Evolutionary conservation across 2,329 filamentous ascomycete species (phyloP).

Genomic region (Colletotrichum sidae): DNA sequence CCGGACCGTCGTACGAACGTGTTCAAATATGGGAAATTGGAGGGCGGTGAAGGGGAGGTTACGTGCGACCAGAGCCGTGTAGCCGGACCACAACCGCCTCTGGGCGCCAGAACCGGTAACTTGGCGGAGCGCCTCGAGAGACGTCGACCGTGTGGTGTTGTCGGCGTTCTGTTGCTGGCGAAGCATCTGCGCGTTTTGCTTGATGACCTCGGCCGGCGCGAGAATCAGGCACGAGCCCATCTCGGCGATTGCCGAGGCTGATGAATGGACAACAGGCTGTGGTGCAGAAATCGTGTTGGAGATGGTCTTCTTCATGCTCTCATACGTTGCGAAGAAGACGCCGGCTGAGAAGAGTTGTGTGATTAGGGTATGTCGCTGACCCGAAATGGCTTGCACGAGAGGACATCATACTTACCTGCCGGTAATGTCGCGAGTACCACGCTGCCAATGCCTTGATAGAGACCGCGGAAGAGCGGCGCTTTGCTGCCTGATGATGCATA

Average conservation of each 20-base stretch:
- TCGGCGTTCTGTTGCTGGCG: conserved; percentile 42
- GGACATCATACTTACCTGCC: conserved; percentile 67
- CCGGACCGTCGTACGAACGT: conserved; percentile 68
- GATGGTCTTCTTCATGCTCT: conserved; percentile 76
- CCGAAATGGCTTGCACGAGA: too few relatives aligned
- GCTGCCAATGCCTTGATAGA: conserved; percentile 90
- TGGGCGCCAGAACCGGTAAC: conserved; percentile 64
- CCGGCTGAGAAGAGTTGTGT: conserved; percentile 65
- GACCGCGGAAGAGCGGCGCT: conserved; percentile 72
- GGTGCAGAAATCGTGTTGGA: conserved; percentile 67
- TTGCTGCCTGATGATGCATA: conserved; percentile 69
- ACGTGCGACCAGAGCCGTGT: conserved; percentile 82
- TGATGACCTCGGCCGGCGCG: conserved; percentile 89
- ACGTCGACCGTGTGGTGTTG: conserved; percentile 49
- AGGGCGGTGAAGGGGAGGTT: conserved; percentile 90
- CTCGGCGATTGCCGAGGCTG: conserved; percentile 82
- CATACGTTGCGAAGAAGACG: conserved; percentile 91
- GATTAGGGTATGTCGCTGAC: too few relatives aligned
- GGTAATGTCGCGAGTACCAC: conserved; percentile 89
- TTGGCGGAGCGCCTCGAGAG: conserved; percentile 61
- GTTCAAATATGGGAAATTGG: conserved; percentile 90
- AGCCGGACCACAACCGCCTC: conserved; percentile 75
- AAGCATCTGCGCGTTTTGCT: conserved; percentile 93
- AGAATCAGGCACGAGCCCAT: conserved; percentile 87
- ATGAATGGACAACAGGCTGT: conserved; percentile 76